Evolutionary conservation across 2,329 filamentous ascomycete species (phyloP).

Genomic region (Aspergillus costaricaensis): DNA sequence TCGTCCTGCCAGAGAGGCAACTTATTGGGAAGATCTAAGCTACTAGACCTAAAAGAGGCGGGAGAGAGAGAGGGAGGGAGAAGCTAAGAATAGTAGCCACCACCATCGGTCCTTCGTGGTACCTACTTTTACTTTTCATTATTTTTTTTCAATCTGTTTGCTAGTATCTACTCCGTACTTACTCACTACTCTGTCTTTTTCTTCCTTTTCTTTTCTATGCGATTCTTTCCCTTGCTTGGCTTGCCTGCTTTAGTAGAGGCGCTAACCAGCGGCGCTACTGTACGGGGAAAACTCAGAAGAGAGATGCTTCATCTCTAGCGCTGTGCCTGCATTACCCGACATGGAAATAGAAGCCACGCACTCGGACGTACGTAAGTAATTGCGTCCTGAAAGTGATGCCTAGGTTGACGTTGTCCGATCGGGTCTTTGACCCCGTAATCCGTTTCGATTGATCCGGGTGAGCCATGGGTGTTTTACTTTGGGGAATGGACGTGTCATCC

Average conservation of each 20-base stretch:
- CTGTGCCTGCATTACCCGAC: not conserved
- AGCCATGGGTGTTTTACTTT: not conserved
- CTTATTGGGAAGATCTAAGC: not conserved
- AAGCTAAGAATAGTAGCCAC: slow-evolving; percentile 2
- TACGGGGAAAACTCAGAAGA: not conserved
- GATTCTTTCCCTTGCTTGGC: not conserved
- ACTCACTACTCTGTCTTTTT: too few relatives aligned
- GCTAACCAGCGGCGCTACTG: not conserved
- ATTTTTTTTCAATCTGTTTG: not conserved
- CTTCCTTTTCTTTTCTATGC: too few relatives aligned
- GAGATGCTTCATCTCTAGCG: not conserved
- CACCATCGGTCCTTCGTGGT: not conserved
- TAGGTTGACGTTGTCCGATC: not conserved
- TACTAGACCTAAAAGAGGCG: too few relatives aligned
- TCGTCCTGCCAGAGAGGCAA: not conserved
- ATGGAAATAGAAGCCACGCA: not conserved
- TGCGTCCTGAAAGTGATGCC: not conserved
- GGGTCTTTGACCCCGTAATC: not conserved
- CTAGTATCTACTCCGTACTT: too few relatives aligned
- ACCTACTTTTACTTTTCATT: not conserved
- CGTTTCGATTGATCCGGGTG: not conserved
- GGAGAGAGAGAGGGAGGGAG: not conserved
- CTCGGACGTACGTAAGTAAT: not conserved
- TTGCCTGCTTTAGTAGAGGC: not conserved
- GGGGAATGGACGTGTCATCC: slow-evolving; percentile 2